phyloP scores from a whole-genome alignment of 1,284 basidiomycete species.

The Termitomyces sp. region DNA sequence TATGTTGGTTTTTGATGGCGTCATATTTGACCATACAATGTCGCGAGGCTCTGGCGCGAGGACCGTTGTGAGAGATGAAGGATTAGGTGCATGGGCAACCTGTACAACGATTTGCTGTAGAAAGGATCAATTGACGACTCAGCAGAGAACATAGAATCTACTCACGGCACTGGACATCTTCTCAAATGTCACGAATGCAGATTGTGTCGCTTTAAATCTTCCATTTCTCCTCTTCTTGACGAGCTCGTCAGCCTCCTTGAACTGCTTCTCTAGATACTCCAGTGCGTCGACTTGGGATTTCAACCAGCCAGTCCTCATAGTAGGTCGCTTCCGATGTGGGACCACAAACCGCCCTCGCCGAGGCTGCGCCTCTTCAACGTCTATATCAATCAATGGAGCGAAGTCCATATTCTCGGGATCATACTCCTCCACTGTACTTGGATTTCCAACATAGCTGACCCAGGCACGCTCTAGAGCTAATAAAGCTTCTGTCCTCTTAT shows the following conservation, averaged over 20 bases:
- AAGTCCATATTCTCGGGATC: constrained; percentile 56
- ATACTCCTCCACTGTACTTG: constrained; percentile 71
- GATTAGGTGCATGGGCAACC: constrained; percentile 71
- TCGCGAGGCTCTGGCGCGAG: constrained; percentile 93
- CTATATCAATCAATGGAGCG: constrained; percentile 44
- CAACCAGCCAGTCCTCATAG: constrained; percentile 64
- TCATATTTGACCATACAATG: constrained; percentile 91
- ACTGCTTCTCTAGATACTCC: constrained; percentile 76
- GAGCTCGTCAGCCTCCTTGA: constrained; percentile 73
- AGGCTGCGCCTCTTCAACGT: constrained; percentile 45
- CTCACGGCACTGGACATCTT: constrained; percentile 87
- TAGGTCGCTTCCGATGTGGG: constrained; percentile 69
- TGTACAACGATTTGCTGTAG: constrained; percentile 86
- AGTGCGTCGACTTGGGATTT: constrained; percentile 76
- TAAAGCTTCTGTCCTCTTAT: constrained; percentile 74
- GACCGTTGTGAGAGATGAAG: constrained; percentile 62
- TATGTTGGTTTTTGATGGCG: constrained; percentile 51
- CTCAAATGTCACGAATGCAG: constrained; percentile 96
- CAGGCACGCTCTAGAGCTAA: constrained; percentile 79
- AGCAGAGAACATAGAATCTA: constrained; percentile 10
- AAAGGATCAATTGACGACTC: not conserved
- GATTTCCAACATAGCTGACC: constrained; percentile 91
- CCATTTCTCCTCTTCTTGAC: constrained; percentile 66
- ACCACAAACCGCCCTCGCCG: constrained; percentile 53
- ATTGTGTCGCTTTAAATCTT: constrained; percentile 75